Evolutionary conservation across 495 filamentous ascomycete species (phyloP), one percentile per base, ranked within the genome.

Genomic region (Lepidopterella palustris): DNA sequence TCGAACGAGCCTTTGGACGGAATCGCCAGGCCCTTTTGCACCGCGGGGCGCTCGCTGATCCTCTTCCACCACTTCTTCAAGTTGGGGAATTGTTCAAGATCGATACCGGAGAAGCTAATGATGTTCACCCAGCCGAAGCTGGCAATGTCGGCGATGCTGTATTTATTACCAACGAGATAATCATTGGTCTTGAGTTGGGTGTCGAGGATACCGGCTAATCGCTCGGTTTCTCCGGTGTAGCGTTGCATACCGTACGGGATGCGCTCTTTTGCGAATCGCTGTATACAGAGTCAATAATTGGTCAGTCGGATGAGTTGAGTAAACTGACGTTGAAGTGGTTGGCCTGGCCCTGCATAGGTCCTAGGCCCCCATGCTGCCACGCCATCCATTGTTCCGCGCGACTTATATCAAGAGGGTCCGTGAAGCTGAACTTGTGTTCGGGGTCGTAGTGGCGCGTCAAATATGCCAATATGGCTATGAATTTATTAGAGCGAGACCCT

Each of bases 351-450:
- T 73, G 72, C 72, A 72, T 72, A 2, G 72, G 72, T 20, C 72
- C 72, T 1, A 74, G 54, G 1, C 72, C 72, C 5, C 70, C 72
- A 42, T 68, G 64, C 58, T 72, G 72, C 72, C 72, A 74, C 13
- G 72, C 68, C 45, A 74, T 67, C 72, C 72, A 74, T 64, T 74
- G 72, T 55, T 74, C 72, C 13, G 61, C 60, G 2, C 62, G 60
- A 25, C 61, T 68, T n/a, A 69, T 35, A 27, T 74, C 70, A 9
- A 65, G 55, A 42, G 63, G 64, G 40, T 68, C 65, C n/a, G 66
- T 62, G 65, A 74, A 74, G 55, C 56, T 62, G 65, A 74, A 69
- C 57, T 70, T 71, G 62, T 74, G 63, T 9, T 74, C 68, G 10
- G 70, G 69, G 52, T 74, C 72, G 58, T 73, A 74, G 53, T 71